These are phyloP conservation scores for Chlamydomonas sp. DNA, from an alignment of 139 green algal species.

Conservation along the genomic window DNA sequence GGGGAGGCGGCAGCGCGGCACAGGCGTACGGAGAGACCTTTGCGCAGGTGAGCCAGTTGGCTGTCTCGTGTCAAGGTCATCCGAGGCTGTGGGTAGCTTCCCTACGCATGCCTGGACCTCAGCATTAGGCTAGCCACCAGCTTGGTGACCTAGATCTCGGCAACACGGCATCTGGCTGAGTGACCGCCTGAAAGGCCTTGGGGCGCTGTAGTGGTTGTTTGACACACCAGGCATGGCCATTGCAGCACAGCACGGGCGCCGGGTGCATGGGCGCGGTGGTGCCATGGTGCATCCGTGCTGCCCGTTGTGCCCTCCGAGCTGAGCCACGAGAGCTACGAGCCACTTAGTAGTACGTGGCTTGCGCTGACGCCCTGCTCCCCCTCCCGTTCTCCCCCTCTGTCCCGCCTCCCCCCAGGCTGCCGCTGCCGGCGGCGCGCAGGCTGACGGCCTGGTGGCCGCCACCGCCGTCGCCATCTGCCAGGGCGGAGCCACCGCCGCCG, in stretches of 20 bases:
- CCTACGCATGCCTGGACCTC: neutral
- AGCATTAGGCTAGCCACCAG: no score
- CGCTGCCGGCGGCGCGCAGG: slow-evolving; percentile 7
- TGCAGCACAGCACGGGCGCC: no score
- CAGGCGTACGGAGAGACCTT: slow-evolving; percentile 22
- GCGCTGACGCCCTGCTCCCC: neutral
- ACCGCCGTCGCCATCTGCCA: slow-evolving; percentile 31
- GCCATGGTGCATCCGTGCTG: no score
- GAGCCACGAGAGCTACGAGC: neutral
- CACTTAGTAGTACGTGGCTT: neutral
- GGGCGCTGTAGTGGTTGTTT: no score
- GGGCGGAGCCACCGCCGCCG: slow-evolving; percentile 10
- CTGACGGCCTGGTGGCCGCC: slow-evolving; percentile 18
- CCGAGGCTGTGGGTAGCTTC: neutral
- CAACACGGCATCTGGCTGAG: no score
- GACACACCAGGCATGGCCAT: no score
- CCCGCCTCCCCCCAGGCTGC: neutral
- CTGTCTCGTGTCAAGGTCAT: neutral
- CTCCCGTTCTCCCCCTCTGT: neutral
- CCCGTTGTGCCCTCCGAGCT: no score
- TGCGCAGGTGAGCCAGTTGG: neutral
- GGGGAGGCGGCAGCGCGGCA: neutral
- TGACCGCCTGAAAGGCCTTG: no score
- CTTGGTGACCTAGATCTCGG: no score
- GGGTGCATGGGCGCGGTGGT: no score